phyloP scores from a whole-genome alignment of 2,329 filamentous ascomycete genomes.

The Drechslera avenae region DNA sequence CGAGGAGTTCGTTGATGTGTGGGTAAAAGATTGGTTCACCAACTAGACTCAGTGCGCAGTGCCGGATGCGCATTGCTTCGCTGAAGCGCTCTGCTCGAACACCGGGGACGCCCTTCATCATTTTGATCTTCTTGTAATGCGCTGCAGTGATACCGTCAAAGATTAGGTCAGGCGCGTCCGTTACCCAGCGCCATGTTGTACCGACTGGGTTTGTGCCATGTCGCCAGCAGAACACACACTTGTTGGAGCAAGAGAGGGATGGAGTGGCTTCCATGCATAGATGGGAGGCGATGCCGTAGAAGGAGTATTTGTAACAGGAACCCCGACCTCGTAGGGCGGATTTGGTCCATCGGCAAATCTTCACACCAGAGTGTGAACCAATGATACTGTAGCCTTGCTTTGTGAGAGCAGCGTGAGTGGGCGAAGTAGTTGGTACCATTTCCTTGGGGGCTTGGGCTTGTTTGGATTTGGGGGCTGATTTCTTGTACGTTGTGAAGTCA shows the following conservation, averaged over 20 bases:
- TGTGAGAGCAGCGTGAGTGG: constrained; percentile 85
- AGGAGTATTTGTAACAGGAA: constrained; percentile 96
- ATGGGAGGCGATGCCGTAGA: constrained; percentile 95
- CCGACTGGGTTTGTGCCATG: constrained; percentile 97
- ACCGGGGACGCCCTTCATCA: constrained; percentile 91
- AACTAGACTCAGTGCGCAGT: constrained; percentile 90
- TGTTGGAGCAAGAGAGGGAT: constrained; percentile 94
- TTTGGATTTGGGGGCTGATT: constrained; percentile 57
- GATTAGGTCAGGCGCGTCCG: constrained; percentile 87
- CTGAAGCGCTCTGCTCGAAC: constrained; percentile 89
- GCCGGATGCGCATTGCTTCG: constrained; percentile 89
- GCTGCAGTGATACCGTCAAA: constrained; percentile 88
- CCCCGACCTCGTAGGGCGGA: constrained; percentile 90
- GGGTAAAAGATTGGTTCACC: constrained; percentile 99
- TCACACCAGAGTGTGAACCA: constrained; percentile 92
- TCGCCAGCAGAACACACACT: constrained; percentile 98
- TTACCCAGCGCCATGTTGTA: constrained; percentile 95
- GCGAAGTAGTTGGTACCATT: constrained; percentile 92
- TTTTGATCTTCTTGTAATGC: constrained; percentile 97
- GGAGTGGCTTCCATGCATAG: constrained; percentile 98
- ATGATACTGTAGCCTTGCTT: constrained; percentile 98
- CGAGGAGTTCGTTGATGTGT: constrained; percentile 90
- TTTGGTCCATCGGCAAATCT: constrained; percentile 98
- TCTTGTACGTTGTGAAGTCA: constrained; percentile 78
- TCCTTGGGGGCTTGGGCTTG: constrained; percentile 66